Conservation (phyloP, 1,284 basidiomycete species). For the Tylopilus orsonianus region DNA sequence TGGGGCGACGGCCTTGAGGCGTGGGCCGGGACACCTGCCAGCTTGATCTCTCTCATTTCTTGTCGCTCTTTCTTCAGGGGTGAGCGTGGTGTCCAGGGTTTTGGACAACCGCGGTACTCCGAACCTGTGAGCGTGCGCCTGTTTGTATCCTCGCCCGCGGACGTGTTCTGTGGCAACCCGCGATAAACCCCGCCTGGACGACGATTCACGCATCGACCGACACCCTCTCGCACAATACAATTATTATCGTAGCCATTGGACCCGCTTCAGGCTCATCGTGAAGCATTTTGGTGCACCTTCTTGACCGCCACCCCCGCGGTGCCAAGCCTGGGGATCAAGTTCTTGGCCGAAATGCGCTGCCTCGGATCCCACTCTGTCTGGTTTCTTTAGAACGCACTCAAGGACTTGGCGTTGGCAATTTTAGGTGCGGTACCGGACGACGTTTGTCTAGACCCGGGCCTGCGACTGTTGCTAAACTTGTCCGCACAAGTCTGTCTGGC, state of each 20-base stretch:
- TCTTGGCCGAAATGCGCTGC: neutral
- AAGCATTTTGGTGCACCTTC: neutral
- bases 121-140: conserved; percentile 2
- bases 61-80: neutral
- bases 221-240: conserved; percentile 1
- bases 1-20: neutral
- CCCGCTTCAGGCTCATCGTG: neutral
- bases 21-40: conserved; percentile 1
- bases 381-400: conserved; percentile 4
- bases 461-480: conserved; percentile 10
- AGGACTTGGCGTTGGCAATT: conserved; percentile 1
- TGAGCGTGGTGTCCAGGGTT: neutral
- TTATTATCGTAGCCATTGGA: too few species aligned
- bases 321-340: neutral
- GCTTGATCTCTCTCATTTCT: neutral
- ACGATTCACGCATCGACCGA: neutral
- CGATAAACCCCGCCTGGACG: neutral
- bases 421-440: conserved; percentile 18
- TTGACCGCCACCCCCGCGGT: conserved; percentile 1
- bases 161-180: neutral
- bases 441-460: neutral
- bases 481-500: conserved; percentile 1
- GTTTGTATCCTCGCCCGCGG: neutral
- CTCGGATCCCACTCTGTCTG: neutral
- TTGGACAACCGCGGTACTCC: conserved; percentile 16